Evolutionary conservation across 306 rosid genomes (phyloP).

Genomic region (Geum urbanum): DNA sequence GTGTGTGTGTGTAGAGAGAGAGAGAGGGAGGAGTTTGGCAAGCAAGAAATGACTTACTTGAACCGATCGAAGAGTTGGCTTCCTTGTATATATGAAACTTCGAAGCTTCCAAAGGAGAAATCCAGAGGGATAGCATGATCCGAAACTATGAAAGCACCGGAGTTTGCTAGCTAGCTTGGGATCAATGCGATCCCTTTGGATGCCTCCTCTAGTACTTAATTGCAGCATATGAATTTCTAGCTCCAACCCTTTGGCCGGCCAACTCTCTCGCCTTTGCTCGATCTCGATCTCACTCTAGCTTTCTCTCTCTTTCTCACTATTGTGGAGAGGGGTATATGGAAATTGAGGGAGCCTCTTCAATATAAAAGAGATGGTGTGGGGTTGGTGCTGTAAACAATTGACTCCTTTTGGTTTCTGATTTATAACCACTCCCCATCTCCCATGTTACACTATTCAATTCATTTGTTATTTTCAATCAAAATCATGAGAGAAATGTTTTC

Average conservation of each 20-base stretch:
- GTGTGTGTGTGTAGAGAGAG: too few species aligned
- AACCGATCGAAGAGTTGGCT: not conserved
- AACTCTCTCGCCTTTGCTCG: not conserved
- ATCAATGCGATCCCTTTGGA: slow-evolving; percentile 62
- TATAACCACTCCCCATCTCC: slow-evolving; percentile 6
- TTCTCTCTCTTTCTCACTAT: slow-evolving; percentile 8
- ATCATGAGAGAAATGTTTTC: slow-evolving; percentile 18
- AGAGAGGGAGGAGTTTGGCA: not conserved
- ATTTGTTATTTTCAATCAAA: slow-evolving; percentile 3
- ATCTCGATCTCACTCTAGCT: slow-evolving; percentile 19
- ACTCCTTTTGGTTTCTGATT: not conserved
- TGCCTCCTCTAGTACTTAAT: slow-evolving; percentile 35
- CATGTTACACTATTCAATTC: slow-evolving; percentile 2
- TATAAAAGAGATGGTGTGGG: slow-evolving; percentile 22
- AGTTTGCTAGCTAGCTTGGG: slow-evolving; percentile 16
- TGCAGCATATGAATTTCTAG: slow-evolving; percentile 15
- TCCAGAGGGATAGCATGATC: slow-evolving; percentile 62
- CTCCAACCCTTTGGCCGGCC: too few species aligned
- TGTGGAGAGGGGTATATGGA: slow-evolving; percentile 20
- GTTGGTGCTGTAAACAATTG: slow-evolving; percentile 11
- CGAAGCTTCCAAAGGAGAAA: slow-evolving; percentile 43
- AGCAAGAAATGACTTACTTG: slow-evolving; percentile 4
- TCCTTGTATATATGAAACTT: not conserved
- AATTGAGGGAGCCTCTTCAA: slow-evolving; percentile 24
- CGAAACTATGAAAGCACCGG: slow-evolving; percentile 8